Evolutionary conservation across 208 protist species (phyloP).

Genomic region (Trypanosoma rangeli): DNA sequence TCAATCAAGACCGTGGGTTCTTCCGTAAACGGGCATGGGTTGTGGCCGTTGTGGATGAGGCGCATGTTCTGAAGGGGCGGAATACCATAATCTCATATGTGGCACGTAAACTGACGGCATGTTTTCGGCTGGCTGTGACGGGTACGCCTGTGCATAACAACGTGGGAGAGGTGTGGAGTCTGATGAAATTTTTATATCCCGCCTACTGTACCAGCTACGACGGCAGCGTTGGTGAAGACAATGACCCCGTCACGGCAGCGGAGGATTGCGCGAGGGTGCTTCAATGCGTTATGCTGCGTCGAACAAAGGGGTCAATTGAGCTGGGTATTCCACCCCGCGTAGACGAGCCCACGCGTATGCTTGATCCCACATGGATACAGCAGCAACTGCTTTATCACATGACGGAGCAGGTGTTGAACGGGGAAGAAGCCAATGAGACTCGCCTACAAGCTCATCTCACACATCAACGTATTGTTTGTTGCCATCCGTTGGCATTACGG

Average conservation of each 20-base stretch:
- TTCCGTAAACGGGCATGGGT: slow-evolving; percentile 92
- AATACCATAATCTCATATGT: slow-evolving; percentile 58
- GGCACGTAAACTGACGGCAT: slow-evolving; percentile 75
- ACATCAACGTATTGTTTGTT: slow-evolving; percentile 84
- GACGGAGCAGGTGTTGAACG: slow-evolving; percentile 57
- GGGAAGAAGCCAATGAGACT: slow-evolving; percentile 21
- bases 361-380: slow-evolving; percentile 77
- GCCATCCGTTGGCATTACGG: slow-evolving; percentile 76
- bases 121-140: slow-evolving; percentile 86
- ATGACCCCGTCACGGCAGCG: slow-evolving; percentile 50
- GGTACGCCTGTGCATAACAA: slow-evolving; percentile 98
- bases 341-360: slow-evolving; percentile 72
- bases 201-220: slow-evolving; percentile 69
- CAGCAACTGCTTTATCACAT: slow-evolving; percentile 66
- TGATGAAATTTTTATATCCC: slow-evolving; percentile 96
- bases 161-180: slow-evolving; percentile 94
- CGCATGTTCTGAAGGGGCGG: slow-evolving; percentile 94
- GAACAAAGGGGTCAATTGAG: slow-evolving; percentile 97
- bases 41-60: slow-evolving; percentile 96
- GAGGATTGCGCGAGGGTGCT: slow-evolving; percentile 73
- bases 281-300: slow-evolving; percentile 92
- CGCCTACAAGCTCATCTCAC: slow-evolving; percentile 59
- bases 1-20: slow-evolving; percentile 75
- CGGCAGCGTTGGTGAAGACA: slow-evolving; percentile 27
- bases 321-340: slow-evolving; percentile 96